Evolutionary conservation across 805 yeast species (phyloP).

Genomic region (Dipodascus albidus): DNA sequence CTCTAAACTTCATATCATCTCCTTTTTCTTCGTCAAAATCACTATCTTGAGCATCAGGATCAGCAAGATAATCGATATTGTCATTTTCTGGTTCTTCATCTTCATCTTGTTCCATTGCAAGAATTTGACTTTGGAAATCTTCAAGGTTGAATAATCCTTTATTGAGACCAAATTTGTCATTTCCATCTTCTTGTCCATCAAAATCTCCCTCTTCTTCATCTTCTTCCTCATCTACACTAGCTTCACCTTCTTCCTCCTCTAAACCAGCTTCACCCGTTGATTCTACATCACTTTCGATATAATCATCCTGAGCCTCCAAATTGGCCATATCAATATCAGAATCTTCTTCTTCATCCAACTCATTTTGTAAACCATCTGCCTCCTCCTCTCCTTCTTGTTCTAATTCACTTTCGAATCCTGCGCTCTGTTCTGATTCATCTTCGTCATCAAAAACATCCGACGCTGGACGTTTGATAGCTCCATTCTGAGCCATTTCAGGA

Average conservation of each 20-base stretch:
- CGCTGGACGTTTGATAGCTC: slow-evolving; percentile 19
- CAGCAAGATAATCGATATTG: slow-evolving; percentile 35
- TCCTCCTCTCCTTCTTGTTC: slow-evolving; percentile 1
- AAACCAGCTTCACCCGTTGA: slow-evolving; percentile 11
- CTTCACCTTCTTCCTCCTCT: slow-evolving; percentile 13
- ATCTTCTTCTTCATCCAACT: slow-evolving; percentile 10
- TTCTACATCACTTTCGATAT: slow-evolving; percentile 7
- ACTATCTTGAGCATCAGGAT: slow-evolving; percentile 30
- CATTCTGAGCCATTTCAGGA: slow-evolving; percentile 33
- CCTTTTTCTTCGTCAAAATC: slow-evolving; percentile 28
- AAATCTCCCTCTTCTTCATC: slow-evolving; percentile 16
- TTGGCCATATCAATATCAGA: slow-evolving; percentile 10
- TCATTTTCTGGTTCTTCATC: slow-evolving; percentile 37
- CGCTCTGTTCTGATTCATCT: slow-evolving; percentile 13
- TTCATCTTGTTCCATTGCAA: slow-evolving; percentile 44
- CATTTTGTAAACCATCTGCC: slow-evolving; percentile 9
- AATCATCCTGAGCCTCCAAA: slow-evolving; percentile 8
- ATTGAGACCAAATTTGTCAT: slow-evolving; percentile 36
- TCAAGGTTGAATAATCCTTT: slow-evolving; percentile 80
- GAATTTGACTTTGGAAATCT: slow-evolving; percentile 65
- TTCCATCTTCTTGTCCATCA: slow-evolving; percentile 6
- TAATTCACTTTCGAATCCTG: slow-evolving; percentile 7
- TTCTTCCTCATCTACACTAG: slow-evolving; percentile 13
- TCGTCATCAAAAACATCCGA: slow-evolving; percentile 21
- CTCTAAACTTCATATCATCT: slow-evolving; percentile 26